Percentiles rank a stretch among this genome's conserved stretches.
phyloP scores from a whole-genome alignment of 2,329 filamentous ascomycete genomes.

The Sclerotinia sclerotiorum region DNA sequence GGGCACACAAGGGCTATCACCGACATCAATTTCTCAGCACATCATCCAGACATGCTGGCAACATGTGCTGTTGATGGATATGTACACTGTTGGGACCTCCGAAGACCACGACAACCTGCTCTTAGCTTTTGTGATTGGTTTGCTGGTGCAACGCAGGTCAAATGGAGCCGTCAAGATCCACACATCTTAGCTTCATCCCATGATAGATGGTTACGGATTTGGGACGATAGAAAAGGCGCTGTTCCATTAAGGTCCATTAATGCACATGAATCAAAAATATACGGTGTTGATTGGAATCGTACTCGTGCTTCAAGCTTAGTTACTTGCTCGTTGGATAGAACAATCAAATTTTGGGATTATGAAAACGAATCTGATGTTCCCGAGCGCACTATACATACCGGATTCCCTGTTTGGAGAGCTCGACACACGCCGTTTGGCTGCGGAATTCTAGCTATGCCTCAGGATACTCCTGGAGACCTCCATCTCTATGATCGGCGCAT shows the following conservation, averaged over 20 bases:
- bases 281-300: constrained; percentile 92
- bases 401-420: constrained; percentile 87
- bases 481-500: constrained; percentile 75
- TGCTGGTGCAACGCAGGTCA: constrained; percentile 90
- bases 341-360: constrained; percentile 93
- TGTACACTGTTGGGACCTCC: constrained; percentile 88
- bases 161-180: constrained; percentile 87
- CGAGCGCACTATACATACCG: constrained; percentile 75
- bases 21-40: constrained; percentile 93
- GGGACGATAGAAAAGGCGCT: constrained; percentile 81
- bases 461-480: constrained; percentile 80
- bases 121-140: constrained; percentile 90
- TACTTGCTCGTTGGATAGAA: constrained; percentile 88
- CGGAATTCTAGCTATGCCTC: constrained; percentile 86
- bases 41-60: constrained; percentile 83
- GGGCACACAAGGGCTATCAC: constrained; percentile 87
- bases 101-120: constrained; percentile 69
- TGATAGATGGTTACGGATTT: constrained; percentile 82
- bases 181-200: constrained; percentile 88
- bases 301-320: constrained; percentile 69
- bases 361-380: constrained; percentile 60
- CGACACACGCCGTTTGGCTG: constrained; percentile 87
- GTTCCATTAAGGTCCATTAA: constrained; percentile 79
- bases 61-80: constrained; percentile 93
- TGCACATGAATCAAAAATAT: constrained; percentile 90